Base-by-base conservation (phyloP, 108 stramenopile genomes). In the Fragilariopsis cylindrus region DNA sequence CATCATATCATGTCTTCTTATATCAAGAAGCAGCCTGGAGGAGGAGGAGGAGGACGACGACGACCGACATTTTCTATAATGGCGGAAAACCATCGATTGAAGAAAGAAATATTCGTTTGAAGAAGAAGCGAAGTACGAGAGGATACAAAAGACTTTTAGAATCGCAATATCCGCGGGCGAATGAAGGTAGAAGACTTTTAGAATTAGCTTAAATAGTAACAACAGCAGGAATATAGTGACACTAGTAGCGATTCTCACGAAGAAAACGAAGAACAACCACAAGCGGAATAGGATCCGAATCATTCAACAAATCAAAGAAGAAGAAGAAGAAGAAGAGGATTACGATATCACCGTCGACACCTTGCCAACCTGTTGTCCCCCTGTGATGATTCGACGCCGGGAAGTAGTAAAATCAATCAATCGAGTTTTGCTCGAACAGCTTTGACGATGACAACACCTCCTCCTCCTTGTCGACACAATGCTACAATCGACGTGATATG, bases 41-140 rank as follows among this genome's bases (percentile, higher is more conserved):
- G 30, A 2, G 30, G 30, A 30, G 30, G 30, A 30, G 30, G 30
- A 30, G 2, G 30, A 30, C 2, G 30, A 30, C 0, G 30, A 30
- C 30, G 30, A 30, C 30, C 30, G 30, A 30, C 30, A 30, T 30
- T 30, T 30, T 30, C 30, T 30, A 30, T 67, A 21, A 53, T 55
- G 46, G 69, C 69, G 12, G 70, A 77, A 45, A 70, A 77, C 19
- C 60, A 48, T 43, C 13, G 18, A 9, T 41, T 77, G 44, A 70
- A 64, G 57, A 4, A 16, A 4, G 60, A 75, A 69, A 39, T 68
- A 12, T 4, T 47, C 67, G 18, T 48, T 53, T 75, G 68, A 65
- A 18, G 21, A 19, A n/a, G 75, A 75, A 53, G n/a, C 12, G 60
- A 62, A 4, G 12, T 56, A 39, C 18, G 50, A 52, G 50, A 52